Evolutionary conservation across 2,329 filamentous ascomycete species (phyloP).

Genomic region (Fusarium protoensiforme): DNA sequence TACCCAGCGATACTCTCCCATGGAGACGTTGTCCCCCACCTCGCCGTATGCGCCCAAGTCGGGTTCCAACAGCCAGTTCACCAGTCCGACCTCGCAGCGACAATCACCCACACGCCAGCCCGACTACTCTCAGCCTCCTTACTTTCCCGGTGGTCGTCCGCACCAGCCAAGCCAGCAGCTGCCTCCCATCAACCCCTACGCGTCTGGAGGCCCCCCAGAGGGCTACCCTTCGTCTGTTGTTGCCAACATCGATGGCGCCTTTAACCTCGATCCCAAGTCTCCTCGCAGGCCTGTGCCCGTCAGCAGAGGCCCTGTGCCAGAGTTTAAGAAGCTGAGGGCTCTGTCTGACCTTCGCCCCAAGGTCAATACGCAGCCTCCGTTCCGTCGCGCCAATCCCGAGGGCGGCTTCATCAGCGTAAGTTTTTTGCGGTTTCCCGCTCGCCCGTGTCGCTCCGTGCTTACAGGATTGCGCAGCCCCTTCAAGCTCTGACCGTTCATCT

Average conservation of each 20-base stretch:
- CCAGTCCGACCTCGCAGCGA: conserved; percentile 65
- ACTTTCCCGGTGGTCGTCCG: conserved; percentile 57
- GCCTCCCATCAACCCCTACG: conserved; percentile 77
- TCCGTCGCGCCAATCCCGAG: conserved; percentile 93
- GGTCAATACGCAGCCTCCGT: conserved; percentile 88
- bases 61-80: conserved; percentile 68
- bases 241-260: conserved; percentile 76
- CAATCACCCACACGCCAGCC: conserved; percentile 82
- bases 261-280: conserved; percentile 66
- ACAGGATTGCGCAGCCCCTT: conserved; percentile 71
- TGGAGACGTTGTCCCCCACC: conserved; percentile 87
- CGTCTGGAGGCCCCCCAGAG: conserved; percentile 67
- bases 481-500: conserved; percentile 95
- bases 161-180: conserved; percentile 71
- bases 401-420: conserved; percentile 97
- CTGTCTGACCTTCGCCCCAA: conserved; percentile 81
- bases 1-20: conserved; percentile 93
- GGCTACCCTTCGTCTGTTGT: conserved; percentile 80
- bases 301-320: conserved; percentile 79
- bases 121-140: conserved; percentile 70
- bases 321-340: conserved; percentile 83
- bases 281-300: conserved; percentile 64
- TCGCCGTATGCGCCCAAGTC: conserved; percentile 78
- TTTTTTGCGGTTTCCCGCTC: conserved; percentile 9
- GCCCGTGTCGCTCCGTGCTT: conserved; percentile 10